Evolutionary conservation across 345 rosid genomes (phyloP).

Genomic region (Trapa incisa): DNA sequence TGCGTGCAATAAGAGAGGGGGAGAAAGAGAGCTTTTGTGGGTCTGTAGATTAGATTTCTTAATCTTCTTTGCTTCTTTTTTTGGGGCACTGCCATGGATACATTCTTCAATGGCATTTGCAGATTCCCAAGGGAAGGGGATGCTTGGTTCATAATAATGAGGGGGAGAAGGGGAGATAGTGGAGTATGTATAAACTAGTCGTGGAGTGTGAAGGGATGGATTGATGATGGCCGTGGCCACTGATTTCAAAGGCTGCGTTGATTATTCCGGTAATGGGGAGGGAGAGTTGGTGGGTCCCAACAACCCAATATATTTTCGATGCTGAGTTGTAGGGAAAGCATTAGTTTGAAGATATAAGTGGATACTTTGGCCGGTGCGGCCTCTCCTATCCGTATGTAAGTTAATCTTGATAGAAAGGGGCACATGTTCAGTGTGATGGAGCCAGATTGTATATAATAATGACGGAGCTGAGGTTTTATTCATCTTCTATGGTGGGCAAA

Average conservation of each 20-base stretch:
- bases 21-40: neutral
- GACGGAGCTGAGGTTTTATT: neutral
- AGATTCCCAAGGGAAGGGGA: conserved; percentile 71
- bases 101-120: conserved; percentile 35
- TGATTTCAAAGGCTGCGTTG: conserved; percentile 34
- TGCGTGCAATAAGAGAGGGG: conserved; percentile 26
- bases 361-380: too few species aligned
- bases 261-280: conserved; percentile 19
- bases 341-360: neutral
- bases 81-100: conserved; percentile 40
- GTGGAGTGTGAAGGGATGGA: conserved; percentile 13
- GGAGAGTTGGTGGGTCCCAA: conserved; percentile 26
- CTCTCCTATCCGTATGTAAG: too few species aligned
- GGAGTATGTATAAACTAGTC: conserved; percentile 6
- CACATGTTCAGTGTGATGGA: too few species aligned
- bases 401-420: too few species aligned
- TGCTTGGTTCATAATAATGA: neutral
- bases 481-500: neutral
- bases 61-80: conserved; percentile 14
- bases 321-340: too few species aligned
- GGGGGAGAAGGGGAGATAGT: conserved; percentile 6
- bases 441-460: neutral
- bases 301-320: conserved; percentile 3
- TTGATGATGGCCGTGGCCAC: conserved; percentile 13
- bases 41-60: conserved; percentile 14